phyloP scores from a whole-genome alignment of 2,329 filamentous ascomycete genomes.

The Fusarium coicis region DNA sequence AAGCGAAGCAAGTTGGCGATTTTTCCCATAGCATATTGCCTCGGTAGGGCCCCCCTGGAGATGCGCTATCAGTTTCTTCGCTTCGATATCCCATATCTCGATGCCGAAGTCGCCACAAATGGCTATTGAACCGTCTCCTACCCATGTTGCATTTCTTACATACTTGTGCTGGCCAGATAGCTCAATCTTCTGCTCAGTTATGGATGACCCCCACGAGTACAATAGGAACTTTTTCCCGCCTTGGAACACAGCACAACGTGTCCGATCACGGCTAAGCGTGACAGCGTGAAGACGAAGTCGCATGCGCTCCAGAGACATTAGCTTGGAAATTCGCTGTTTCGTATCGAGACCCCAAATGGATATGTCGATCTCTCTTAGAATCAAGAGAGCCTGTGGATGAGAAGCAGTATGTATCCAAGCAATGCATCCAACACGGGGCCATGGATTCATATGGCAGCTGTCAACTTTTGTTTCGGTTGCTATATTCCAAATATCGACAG shows the following conservation, averaged over 20 bases:
- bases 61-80: fast-evolving
- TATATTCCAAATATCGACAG: background rate
- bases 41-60: fast-evolving
- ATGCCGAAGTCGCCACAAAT: fast-evolving
- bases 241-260: fast-evolving
- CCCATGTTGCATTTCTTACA: too few relatives aligned
- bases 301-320: fast-evolving
- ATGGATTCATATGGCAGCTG: too few relatives aligned
- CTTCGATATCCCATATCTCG: fast-evolving
- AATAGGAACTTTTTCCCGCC: fast-evolving
- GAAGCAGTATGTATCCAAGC: fast-evolving
- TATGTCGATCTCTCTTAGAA: fast-evolving
- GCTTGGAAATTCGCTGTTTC: fast-evolving
- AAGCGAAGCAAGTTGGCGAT: fast-evolving
- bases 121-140: background rate
- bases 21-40: fast-evolving
- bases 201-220: background rate
- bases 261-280: background rate
- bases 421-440: background rate
- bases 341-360: fast-evolving
- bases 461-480: fast-evolving
- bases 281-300: fast-evolving
- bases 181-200: fast-evolving
- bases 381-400: fast-evolving
- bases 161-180: fast-evolving